A percentile compares a stretch with the other conserved stretches of the same genome.
Conservation (phyloP, 306 rosid species). For the Sechiopsis laciniata region DNA sequence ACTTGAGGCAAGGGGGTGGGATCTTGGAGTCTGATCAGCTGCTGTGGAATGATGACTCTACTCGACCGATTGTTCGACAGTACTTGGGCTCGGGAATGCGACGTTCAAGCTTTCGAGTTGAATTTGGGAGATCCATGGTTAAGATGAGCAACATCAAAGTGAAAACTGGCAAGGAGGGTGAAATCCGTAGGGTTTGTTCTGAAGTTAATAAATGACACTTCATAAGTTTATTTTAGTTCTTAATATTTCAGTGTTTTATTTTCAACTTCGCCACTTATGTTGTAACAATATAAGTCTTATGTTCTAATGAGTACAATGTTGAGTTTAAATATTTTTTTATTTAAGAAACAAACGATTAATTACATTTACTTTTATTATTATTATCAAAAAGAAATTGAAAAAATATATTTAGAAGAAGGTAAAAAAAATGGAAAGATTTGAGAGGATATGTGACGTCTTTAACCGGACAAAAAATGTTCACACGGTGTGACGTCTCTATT, state of each 20-base stretch:
- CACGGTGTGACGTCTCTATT: too few relatives aligned
- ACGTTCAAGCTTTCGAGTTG: not conserved
- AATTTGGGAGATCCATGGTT: conserved; percentile 18
- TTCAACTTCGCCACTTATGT: not conserved
- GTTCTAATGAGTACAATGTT: not conserved
- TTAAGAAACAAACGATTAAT: too few relatives aligned
- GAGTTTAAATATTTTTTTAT: too few relatives aligned
- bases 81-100: not conserved
- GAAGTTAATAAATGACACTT: not conserved
- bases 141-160: conserved; percentile 16
- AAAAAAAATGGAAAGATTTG: too few relatives aligned
- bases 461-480: too few relatives aligned
- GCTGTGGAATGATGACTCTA: conserved; percentile 18
- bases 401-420: too few relatives aligned
- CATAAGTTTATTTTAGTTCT: not conserved
- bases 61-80: not conserved
- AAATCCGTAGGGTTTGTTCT: conserved; percentile 14
- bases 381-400: too few relatives aligned
- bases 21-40: conserved; percentile 17
- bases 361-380: too few relatives aligned
- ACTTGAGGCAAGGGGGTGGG: conserved; percentile 1
- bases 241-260: not conserved
- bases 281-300: too few relatives aligned
- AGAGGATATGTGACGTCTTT: too few relatives aligned
- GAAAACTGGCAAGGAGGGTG: conserved; percentile 11